Conservation (phyloP, 306 rosid species). For the Cucurbita pepo region DNA sequence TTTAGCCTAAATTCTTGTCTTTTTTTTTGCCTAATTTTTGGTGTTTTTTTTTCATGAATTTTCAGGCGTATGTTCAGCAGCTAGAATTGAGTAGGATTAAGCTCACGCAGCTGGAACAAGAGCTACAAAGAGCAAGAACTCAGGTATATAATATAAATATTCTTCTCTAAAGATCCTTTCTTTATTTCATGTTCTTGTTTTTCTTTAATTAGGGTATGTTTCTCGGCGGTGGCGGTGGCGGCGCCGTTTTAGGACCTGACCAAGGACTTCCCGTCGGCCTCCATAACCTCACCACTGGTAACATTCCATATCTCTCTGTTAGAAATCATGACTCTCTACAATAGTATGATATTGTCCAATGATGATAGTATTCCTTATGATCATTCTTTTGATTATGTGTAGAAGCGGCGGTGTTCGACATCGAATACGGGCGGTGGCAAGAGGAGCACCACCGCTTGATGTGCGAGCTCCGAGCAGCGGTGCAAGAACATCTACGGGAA, state of each 20-base stretch:
- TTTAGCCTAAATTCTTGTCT: not conserved
- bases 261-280: conserved; percentile 52
- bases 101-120: conserved; percentile 92
- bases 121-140: conserved; percentile 62
- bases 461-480: conserved; percentile 79
- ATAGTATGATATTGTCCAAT: too few relatives aligned
- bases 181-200: not conserved
- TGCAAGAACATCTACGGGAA: conserved; percentile 66
- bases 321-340: too few relatives aligned
- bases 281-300: conserved; percentile 57
- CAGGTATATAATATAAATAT: conserved; percentile 26
- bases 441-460: conserved; percentile 73
- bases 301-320: not conserved
- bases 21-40: not conserved
- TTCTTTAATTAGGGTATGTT: conserved; percentile 39
- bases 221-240: conserved; percentile 63
- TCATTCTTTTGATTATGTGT: not conserved
- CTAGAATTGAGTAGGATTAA: conserved; percentile 87
- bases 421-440: conserved; percentile 68
- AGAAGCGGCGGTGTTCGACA: conserved; percentile 76
- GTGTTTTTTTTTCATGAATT: not conserved
- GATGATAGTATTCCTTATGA: too few relatives aligned
- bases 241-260: conserved; percentile 54
- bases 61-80: conserved; percentile 94
- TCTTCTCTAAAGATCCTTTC: not conserved